Conservation (phyloP, 306 rosid species). For the Clitoria ternatea region DNA sequence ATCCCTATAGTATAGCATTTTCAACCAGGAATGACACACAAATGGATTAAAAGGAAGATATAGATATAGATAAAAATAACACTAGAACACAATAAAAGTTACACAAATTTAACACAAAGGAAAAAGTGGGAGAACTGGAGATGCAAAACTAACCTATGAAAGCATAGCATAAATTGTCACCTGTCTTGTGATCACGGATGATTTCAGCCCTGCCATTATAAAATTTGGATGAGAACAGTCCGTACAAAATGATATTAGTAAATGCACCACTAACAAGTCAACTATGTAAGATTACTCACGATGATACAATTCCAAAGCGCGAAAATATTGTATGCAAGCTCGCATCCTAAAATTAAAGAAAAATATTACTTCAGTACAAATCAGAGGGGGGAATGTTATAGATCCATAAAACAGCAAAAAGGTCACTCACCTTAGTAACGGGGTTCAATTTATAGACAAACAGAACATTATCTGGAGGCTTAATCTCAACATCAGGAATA, state of each 20-base stretch:
- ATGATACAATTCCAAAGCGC: constrained; percentile 73
- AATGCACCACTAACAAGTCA: constrained; percentile 11
- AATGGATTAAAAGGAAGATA: background rate
- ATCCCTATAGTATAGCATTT: background rate
- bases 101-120: constrained; percentile 2
- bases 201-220: constrained; percentile 80
- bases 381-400: background rate
- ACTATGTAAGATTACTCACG: constrained; percentile 52
- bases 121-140: background rate
- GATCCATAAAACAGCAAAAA: constrained; percentile 18
- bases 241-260: constrained; percentile 8
- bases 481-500: constrained; percentile 95
- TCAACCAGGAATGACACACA: background rate
- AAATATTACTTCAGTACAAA: background rate
- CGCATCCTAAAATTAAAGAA: constrained; percentile 59
- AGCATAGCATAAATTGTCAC: constrained; percentile 94
- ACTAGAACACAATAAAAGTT: background rate
- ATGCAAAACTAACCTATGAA: constrained; percentile 86
- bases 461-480: constrained; percentile 89
- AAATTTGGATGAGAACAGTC: constrained; percentile 26
- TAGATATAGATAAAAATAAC: background rate
- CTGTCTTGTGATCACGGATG: constrained; percentile 85
- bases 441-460: constrained; percentile 96
- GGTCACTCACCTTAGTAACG: constrained; percentile 74
- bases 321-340: constrained; percentile 94